These are phyloP conservation scores for Croton laevigatus DNA, from an alignment of 441 rosid species.

Conservation along the genomic window DNA sequence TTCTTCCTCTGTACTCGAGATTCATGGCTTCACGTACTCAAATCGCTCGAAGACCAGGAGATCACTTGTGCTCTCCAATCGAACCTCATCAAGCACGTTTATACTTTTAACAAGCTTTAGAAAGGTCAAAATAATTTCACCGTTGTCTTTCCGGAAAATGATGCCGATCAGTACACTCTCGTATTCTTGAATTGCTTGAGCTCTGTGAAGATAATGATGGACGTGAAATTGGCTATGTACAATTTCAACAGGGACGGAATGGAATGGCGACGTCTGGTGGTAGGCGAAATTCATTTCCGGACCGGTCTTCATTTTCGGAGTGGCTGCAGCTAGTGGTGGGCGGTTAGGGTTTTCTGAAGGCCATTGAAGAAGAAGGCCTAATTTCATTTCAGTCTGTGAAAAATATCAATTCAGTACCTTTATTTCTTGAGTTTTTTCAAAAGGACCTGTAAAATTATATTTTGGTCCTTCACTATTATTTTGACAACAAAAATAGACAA, in stretches of 20 bases:
- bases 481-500: too few relatives aligned
- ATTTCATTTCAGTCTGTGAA: too few relatives aligned
- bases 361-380: too few relatives aligned
- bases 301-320: too few relatives aligned
- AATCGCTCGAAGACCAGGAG: conserved; percentile 70
- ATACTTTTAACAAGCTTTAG: conserved; percentile 52
- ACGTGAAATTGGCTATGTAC: conserved; percentile 72
- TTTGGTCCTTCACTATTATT: too few relatives aligned
- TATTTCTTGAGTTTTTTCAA: too few relatives aligned
- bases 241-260: conserved; percentile 65
- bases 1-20: conserved; percentile 94
- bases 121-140: conserved; percentile 24
- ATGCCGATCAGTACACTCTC: conserved; percentile 75
- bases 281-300: too few relatives aligned
- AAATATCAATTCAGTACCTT: too few relatives aligned
- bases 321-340: too few relatives aligned
- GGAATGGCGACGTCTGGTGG: too few relatives aligned
- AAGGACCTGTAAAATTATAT: too few relatives aligned
- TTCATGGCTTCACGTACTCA: conserved; percentile 71
- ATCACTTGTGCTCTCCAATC: conserved; percentile 74
- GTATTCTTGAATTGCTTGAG: conserved; percentile 78
- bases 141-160: conserved; percentile 27
- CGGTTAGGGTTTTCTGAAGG: too few relatives aligned
- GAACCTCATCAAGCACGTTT: conserved; percentile 50
- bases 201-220: conserved; percentile 59